Evolutionary conservation across 2,329 filamentous ascomycete species (phyloP), one percentile per base, ranked within the genome.

Genomic region (Pseudocercospora ulei): DNA sequence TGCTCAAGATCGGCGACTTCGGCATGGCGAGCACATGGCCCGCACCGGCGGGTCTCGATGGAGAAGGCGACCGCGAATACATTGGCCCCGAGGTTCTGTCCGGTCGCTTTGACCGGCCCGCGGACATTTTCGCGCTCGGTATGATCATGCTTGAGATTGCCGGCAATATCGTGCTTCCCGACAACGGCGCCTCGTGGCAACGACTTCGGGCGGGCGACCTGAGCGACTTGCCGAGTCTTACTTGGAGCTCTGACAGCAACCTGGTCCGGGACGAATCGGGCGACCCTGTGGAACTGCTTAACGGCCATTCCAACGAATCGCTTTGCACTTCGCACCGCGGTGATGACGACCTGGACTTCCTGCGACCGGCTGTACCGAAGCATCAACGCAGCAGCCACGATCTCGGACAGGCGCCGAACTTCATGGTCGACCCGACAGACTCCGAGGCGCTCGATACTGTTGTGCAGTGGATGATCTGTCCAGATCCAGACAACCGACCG

Each of bases 111-210:
- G 86, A 93, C 64, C 90, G 88, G 61, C 82, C 88, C 23, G 82
- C 86, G 22, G 90, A 98, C 61, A 75, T 98, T 35, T 98, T 95
- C 62, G 84, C 90, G 7, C 75, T 98, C 18, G 90, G 90, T 35
- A 75, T 96, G 53, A 93, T 96, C 61, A 82, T 94, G 60, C 76
- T 95, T 34, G 90, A 98, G 65, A 90, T 87, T 54, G 88, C 86
- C 16, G 86, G 82, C 47, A 98, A 98, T 56, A 86, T 94, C 35
- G 79, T 85, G 47, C 78, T 98, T 17, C 90, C 90, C 0, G 86
- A 95, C 56, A 94, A 96, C 50, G 90, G 90, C 29, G 73, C 78
- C 9, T 83, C 81, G 9, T 98, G 90, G 90, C 78, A 88, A 55
- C 84, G 84, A 31, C 72, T 98, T 30, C 78, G 90, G 33, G 82